phyloP scores from a whole-genome alignment of 2,329 filamentous ascomycete species.

The Botrytis cinerea region DNA sequence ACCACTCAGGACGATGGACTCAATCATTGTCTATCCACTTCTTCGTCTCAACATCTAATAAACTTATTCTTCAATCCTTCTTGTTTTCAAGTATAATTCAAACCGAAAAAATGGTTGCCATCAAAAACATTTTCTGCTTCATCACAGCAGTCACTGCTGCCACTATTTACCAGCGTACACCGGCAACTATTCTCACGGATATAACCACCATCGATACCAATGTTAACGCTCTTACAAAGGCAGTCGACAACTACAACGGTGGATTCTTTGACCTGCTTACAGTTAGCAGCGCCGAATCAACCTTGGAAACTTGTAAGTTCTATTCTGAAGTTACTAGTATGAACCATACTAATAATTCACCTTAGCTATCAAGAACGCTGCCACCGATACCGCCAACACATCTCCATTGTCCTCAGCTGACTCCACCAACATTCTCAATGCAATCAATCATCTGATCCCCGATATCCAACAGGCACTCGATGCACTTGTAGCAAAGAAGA shows the following conservation, averaged over 20 bases:
- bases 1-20: not conserved
- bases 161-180: constrained; percentile 26
- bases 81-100: not conserved
- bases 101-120: constrained; percentile 28
- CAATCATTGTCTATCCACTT: not conserved
- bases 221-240: constrained; percentile 49
- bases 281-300: constrained; percentile 22
- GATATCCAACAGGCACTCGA: constrained; percentile 24
- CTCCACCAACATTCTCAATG: constrained; percentile 24
- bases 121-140: constrained; percentile 30
- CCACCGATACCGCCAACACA: constrained; percentile 23
- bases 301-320: constrained; percentile 23
- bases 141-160: constrained; percentile 26
- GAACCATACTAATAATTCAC: not conserved
- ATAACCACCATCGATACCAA: constrained; percentile 48
- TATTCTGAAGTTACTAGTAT: not conserved
- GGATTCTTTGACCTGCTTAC: constrained; percentile 24
- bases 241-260: constrained; percentile 44
- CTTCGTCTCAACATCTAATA: not conserved
- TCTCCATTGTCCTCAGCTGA: constrained; percentile 26
- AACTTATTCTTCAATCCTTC: not conserved
- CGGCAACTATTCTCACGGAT: constrained; percentile 25
- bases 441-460: constrained; percentile 18
- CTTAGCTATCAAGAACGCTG: constrained; percentile 16
- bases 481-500: constrained; percentile 27